Evolutionary conservation across 352 stramenopile species (phyloP), one percentile per base, ranked within the genome.

Genomic region (Globisporangium carolinianum): DNA sequence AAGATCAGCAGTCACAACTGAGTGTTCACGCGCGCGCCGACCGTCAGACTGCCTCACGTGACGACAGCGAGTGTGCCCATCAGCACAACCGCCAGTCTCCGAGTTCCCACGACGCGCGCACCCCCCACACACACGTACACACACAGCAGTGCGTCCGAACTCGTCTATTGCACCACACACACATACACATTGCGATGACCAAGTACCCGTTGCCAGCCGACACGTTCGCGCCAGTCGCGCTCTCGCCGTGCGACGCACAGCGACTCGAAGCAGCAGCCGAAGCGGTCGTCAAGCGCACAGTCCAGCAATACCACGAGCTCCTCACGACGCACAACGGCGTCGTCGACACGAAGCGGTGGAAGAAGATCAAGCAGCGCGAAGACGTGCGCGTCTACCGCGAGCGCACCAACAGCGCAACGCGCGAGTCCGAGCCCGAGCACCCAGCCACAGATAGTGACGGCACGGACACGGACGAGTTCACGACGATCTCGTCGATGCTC

Each of bases 281-380:
- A 2, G 14, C 47, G 18, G 10, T 60, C 37, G 55, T 60, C 32
- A 24, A 54, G 36, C 7, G 47, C 11, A 60, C 45, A 0, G 5
- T 60, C 7, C 46, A 46, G 5, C 32, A 60, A 46, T 60, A 54
- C 36, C 46, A 54, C 47, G 55, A 60, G 12, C 46, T 48, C 38
- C 5, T 43, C 4, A 35, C n/a, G 5, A 12, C 41, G 46, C 36
- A 52, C 17, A n/a, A 17, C 5, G 55, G 46, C 10, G 55, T 50
- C 11, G 48, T 61, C n/a, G 39, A 55, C 37, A 36, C 32, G 17
- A 1, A 10, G 2, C 36, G 37, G 1, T 60, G 55, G 55, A 53
- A 60, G 47, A 53, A 47, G 35, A 38, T 60, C 46, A 60, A 54
- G n/a, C 55, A 54, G 46, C 55, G 47, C 37, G 55, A 60, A 7